Percentiles rank a stretch among this genome's conserved stretches.
These are phyloP conservation scores for Earliella scabrosa DNA, from an alignment of 1,284 basidiomycete species.

Conservation along the genomic window DNA sequence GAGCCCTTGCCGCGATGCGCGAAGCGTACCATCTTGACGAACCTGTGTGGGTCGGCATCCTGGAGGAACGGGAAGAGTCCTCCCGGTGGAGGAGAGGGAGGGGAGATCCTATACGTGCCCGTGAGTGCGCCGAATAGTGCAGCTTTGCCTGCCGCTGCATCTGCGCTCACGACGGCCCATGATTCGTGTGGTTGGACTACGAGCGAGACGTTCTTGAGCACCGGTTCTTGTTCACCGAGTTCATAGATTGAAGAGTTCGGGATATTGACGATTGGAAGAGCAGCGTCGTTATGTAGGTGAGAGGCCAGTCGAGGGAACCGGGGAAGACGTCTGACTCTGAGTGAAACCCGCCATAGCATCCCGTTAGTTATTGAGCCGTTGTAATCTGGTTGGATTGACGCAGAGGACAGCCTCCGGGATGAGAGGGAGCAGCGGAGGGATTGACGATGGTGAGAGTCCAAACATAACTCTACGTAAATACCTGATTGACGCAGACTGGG, in stretches of 20 bases:
- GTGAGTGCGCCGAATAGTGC: slow-evolving; percentile 50
- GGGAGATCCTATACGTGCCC: slow-evolving; percentile 69
- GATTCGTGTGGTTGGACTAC: slow-evolving; percentile 31
- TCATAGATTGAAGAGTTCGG: slow-evolving; percentile 33
- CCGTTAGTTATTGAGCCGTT: no score
- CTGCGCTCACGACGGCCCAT: slow-evolving; percentile 33
- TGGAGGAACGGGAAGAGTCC: slow-evolving; percentile 78
- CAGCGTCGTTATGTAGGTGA: neutral
- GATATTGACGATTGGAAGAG: slow-evolving; percentile 30
- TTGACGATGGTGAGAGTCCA: no score
- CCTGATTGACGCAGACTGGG: no score
- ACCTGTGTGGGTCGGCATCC: slow-evolving; percentile 49
- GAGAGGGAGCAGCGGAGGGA: no score
- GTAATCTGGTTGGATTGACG: no score
- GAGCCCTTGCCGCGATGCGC: slow-evolving; percentile 60
- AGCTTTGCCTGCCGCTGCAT: slow-evolving; percentile 28
- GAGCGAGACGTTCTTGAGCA: slow-evolving; percentile 32
- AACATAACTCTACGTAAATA: no score
- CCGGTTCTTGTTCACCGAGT: slow-evolving; percentile 27
- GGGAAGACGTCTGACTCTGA: slow-evolving; percentile 5
- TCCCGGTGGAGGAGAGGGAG: slow-evolving; percentile 57
- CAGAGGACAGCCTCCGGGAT: no score
- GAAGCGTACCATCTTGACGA: slow-evolving; percentile 75
- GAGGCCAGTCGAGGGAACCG: slow-evolving; percentile 9
- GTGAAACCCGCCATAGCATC: no score